Base-by-base conservation (phyloP, 352 stramenopile species). In the Pythium grandisporangium region DNA sequence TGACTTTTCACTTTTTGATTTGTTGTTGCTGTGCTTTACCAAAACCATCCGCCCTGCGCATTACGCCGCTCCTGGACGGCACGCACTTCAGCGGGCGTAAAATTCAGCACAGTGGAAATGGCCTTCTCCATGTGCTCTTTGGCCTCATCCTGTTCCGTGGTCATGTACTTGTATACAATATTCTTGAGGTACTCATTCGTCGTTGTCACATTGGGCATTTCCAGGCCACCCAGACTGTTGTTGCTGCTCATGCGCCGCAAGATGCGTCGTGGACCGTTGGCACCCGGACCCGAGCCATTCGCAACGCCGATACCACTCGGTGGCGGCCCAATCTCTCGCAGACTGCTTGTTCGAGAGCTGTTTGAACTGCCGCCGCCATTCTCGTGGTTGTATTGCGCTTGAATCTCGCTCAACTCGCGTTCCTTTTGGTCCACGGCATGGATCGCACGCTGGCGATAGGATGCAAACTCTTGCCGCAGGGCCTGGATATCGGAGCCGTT, bases 141-240 rank as follows among this genome's bases (percentile, higher is more conserved):
- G 2, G 73, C 74, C 51, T 92, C 79, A 32, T 75, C 66, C 51
- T 86, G 76, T 36, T 87, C 76, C n/a, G 74, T 83, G 34, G 65
- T 82, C 80, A 93, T 91, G 70, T 93, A 93, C 63, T 91, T 90
- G 66, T 85, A 86, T 58, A 93, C 75, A 47, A 93, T 93, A 53
- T 93, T 93, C 61, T 91, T 91, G 51, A 93, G 51, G 59, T 93
- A 93, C 60, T 93, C 80, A 58, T 89, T 91, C 38, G 72, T 91
- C 22, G 77, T 86, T 45, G 66, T 87, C 23, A 77, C 62, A 27
- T 85, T 70, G 7, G 77, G 78, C n/a, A 75, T 75, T 30, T 93
- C 79, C 40, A 93, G 83, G 6, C 76, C 79, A 11, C 70, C 81
- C 19, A 93, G 44, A 27, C 73, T 89, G 59, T 66, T 87, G 54